A percentile compares a stretch with the other conserved stretches of the same genome.
Conservation (phyloP, 1,284 basidiomycete genomes). For the Tilletia horrida region DNA sequence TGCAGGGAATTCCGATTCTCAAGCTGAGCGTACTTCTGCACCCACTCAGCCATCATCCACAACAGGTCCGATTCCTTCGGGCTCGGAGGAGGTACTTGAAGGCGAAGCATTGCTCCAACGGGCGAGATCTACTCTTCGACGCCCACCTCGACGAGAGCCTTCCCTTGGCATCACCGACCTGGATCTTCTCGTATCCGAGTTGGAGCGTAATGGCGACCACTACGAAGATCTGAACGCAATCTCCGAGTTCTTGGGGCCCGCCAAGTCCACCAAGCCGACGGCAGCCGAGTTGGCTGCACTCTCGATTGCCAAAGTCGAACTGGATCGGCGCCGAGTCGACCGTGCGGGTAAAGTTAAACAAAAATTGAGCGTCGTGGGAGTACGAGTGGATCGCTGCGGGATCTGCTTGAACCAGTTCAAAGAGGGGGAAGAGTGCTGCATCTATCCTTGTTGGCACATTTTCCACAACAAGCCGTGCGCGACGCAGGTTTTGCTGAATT, state of each 20-base stretch:
- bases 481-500: conserved; percentile 25
- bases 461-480: conserved; percentile 41
- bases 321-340: conserved; percentile 66
- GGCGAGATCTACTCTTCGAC: neutral
- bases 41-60: neutral
- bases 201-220: conserved; percentile 30
- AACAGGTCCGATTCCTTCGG: neutral
- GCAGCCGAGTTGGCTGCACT: conserved; percentile 55
- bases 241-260: conserved; percentile 66
- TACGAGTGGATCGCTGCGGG: conserved; percentile 71
- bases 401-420: conserved; percentile 76
- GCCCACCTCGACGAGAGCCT: conserved; percentile 15
- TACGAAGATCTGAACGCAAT: conserved; percentile 61
- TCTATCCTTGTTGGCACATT: conserved; percentile 68
- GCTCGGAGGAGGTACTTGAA: neutral
- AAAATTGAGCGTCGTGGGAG: conserved; percentile 70
- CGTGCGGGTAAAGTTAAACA: conserved; percentile 72
- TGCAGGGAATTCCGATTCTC: too few relatives aligned
- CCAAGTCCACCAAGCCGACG: conserved; percentile 54
- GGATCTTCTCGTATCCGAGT: conserved; percentile 46
- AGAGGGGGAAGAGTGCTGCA: conserved; percentile 62
- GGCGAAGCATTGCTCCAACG: conserved; percentile 11
- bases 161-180: conserved; percentile 44
- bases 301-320: conserved; percentile 65
- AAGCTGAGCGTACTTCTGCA: too few relatives aligned